Evolutionary conservation across 192 early-diverging fungal genomes (phyloP), one percentile per base, ranked within the genome.

Genomic region (Backusella tuberculispora): DNA sequence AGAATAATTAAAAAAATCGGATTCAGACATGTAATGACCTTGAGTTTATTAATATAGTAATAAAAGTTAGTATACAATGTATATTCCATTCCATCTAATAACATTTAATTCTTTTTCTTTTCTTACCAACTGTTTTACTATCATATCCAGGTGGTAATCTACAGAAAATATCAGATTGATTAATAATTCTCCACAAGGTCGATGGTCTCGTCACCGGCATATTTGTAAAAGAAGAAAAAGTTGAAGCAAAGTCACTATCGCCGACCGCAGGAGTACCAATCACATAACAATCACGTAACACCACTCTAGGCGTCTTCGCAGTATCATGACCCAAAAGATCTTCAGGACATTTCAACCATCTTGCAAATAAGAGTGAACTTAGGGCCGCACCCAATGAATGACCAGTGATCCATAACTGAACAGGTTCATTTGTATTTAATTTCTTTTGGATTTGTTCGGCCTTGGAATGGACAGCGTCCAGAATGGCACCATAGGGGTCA

Each of bases 341-440:
- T 5, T 66, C 48, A 7, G 84, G 69, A 4, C 74, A 73, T 71
- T 83, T 73, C 38, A 86, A 71, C 17, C 79, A 74, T 13, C 84
- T 64, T 5, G 82, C 75, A 76, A 83, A 82, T 5, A 82, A 72
- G 26, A 86, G 66, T 0, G 78, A 81, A 10, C 80, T 78, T 10
- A 86, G 60, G 1, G 85, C 85, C 29, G 80, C 82, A 13, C 86
- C 86, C 15, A 87, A 66, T 6, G 86, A 87, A 69, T 87, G 86
- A 5, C 86, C 86, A 10, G 86, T 84, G 8, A 87, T 45, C 83
- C 84, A 87, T 4, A 87, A n/a, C 17, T 85, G 81, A 17, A 87
- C 70, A 5, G 81, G 83, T 9, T 77, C 73, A 4, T 40, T 70
- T 1, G 68, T 73, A 37, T 69, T 17, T 50, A 76, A 14, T 34